These are phyloP conservation scores for Bothriochloa decipiens DNA, from an alignment of 176 grass and related monocot genomes.

Conservation along the genomic window DNA sequence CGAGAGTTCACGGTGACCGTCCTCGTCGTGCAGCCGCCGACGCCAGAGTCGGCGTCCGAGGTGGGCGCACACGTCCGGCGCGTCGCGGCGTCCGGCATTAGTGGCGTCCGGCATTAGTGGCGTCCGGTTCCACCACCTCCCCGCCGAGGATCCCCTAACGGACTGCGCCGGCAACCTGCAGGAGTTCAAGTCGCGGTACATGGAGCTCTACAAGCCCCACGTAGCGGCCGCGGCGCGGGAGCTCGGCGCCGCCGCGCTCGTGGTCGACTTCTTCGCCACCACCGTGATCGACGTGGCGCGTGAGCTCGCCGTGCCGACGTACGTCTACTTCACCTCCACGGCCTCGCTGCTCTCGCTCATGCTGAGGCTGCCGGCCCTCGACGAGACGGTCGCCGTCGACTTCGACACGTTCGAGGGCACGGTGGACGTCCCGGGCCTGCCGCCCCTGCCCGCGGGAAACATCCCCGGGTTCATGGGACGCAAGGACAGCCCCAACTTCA, in stretches of 20 bases:
- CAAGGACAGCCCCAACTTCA: conserved; percentile 42
- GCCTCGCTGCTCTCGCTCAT: conserved; percentile 47
- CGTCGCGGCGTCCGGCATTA: conserved; percentile 5
- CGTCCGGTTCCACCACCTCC: conserved; percentile 53
- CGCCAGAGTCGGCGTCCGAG: conserved; percentile 40
- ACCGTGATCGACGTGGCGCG: conserved; percentile 46
- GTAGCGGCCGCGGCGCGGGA: conserved; percentile 33
- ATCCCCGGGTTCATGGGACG: conserved; percentile 37
- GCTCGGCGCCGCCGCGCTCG: conserved; percentile 41
- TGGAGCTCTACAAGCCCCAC: conserved; percentile 51
- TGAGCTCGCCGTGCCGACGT: conserved; percentile 48
- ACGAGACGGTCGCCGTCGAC: conserved; percentile 26
- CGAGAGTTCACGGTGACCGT: conserved; percentile 34
- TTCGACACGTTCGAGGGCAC: conserved; percentile 34
- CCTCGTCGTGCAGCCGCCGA: conserved; percentile 45
- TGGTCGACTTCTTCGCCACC: conserved; percentile 70
- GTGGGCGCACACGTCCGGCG: conserved; percentile 48
- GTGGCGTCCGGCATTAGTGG: not conserved
- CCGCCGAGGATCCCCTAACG: conserved; percentile 37
- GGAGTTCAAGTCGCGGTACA: conserved; percentile 63
- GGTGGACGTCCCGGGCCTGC: conserved; percentile 52
- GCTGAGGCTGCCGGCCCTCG: conserved; percentile 45
- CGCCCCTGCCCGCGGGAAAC: conserved; percentile 37
- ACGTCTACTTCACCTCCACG: conserved; percentile 63
- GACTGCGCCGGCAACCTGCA: conserved; percentile 40